Base-by-base conservation (phyloP, 2,329 filamentous ascomycete genomes). In the Biscogniauxia mediterranea region DNA sequence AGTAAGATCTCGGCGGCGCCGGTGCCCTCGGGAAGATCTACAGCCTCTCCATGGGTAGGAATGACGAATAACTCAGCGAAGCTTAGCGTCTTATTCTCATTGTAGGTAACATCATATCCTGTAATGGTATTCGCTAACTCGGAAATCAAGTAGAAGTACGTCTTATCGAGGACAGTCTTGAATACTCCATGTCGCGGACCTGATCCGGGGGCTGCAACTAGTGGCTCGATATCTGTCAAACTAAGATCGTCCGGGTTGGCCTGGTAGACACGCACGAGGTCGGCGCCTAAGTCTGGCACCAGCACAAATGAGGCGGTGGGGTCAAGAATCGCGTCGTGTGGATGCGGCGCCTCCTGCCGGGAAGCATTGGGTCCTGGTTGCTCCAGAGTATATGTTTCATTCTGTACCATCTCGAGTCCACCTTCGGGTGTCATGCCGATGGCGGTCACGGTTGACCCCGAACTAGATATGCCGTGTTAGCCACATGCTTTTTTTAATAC, bases 171-270 rank as follows among this genome's bases (percentile, higher is more conserved):
- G 6, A 70, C 73, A 70, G 81, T 73, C 54, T 77, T 75, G 76
- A 91, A 92, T n/a, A 79, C 77, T 9, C 81, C 81, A 69, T 92
- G 89, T 32, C 89, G 80, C 0, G 89, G 89, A 0, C 89, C 89
- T 46, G 81, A 83, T 17, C 87, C 88, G 1, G 81, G 66, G 38
- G 77, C 64, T 57, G 81, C 72, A 42, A 74, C 65, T 42, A 84
- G 73, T 7, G 83, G 78, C 6, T 71, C 65, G 20, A 76, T 66
- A 21, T 75, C 69, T 25, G 78, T 79, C 63, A 79, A 73, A 19
- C 69, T 69, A 7, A 84, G 75, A 32, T 81, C 78, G 6, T 75
- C 70, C 53, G 80, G 79, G 65, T 85, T 75, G 68, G 89, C 79
- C 58, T 76, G 70, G 71, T 84, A 91, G 60, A 78, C 75, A 64